Evolutionary conservation across 2,329 filamentous ascomycete species (phyloP), one percentile per base, ranked within the genome.

Genomic region (Grosmannia serpens): DNA sequence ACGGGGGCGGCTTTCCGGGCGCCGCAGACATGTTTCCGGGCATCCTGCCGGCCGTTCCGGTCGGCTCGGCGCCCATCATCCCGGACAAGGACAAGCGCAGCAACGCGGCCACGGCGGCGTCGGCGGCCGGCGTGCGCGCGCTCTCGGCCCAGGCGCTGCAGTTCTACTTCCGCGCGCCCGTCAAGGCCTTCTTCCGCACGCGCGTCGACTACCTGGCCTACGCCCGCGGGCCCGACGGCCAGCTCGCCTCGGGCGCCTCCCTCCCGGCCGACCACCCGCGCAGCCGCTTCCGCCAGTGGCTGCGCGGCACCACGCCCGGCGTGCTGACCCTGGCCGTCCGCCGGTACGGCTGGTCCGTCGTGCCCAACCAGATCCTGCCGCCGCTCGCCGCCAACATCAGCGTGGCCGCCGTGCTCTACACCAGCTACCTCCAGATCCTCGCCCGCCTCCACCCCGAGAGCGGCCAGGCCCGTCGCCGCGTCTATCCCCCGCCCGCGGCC

Each of bases 161-260:
- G 27, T 96, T 96, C 66, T 96, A 95, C 74, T 96, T 96, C 69
- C 81, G 91, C 59, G 89, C 90, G 0, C 91, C 91, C 1, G 88
- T 91, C 57, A 96, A 96, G 73, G 88, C 91, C 20, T 96, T 96
- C 70, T 95, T 96, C 73, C 83, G 89, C 61, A 91, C 89, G 1
- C 78, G 91, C 60, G 90, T 96, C 63, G 91, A 96, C 75, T 96
- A 91, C 64, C 76, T 84, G 22, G 80, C 80, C 1, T 84, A 82
- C 61, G 81, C 80, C 3, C 75, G 81, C 31, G 75, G 70, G 20
- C 67, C 83, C 3, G 41, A 60, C 49, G 60, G 59, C 27, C 54
- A 20, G 31, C 46, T 56, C 9, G 53, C 51, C 13, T 58, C 74
- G 27, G 62, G n/a, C 9, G 15, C 22, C 10, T 33, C 65, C 68